Evolutionary conservation across 495 filamentous ascomycete species (phyloP).

Genomic region (Aspergillus sclerotioniger): DNA sequence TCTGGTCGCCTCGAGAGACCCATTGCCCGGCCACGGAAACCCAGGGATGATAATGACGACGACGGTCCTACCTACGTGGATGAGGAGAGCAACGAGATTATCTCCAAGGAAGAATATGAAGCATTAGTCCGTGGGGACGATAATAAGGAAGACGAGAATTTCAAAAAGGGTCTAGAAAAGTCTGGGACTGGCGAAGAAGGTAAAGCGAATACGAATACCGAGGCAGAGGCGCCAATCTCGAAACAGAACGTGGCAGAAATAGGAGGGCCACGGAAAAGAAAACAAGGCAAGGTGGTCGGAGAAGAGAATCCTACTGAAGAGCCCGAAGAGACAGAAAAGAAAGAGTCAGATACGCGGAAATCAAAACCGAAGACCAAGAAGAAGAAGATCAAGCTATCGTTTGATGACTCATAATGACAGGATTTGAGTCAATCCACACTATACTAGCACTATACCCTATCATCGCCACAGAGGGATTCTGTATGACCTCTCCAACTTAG

Average conservation of each 20-base stretch:
- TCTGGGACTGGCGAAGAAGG: conserved; percentile 13
- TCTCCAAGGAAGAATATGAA: conserved; percentile 50
- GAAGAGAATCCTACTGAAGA: conserved; percentile 31
- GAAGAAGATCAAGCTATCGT: conserved; percentile 49
- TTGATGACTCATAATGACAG: conserved; percentile 30
- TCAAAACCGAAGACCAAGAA: conserved; percentile 43
- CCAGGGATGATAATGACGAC: conserved; percentile 37
- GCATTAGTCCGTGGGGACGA: conserved; percentile 31
- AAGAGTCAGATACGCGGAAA: conserved; percentile 30
- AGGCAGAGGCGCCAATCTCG: conserved; percentile 18
- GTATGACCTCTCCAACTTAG: not conserved
- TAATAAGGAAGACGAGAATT: conserved; percentile 18
- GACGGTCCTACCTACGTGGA: conserved; percentile 51
- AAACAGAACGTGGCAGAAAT: conserved; percentile 44
- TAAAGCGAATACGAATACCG: conserved; percentile 14
- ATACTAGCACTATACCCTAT: not conserved
- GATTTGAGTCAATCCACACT: not conserved
- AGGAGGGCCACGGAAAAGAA: conserved; percentile 44
- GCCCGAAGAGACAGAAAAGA: conserved; percentile 22
- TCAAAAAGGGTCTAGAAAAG: conserved; percentile 12
- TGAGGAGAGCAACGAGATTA: conserved; percentile 47
- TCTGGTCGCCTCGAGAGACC: conserved; percentile 42
- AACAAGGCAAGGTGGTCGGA: conserved; percentile 43
- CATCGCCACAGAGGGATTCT: not conserved
- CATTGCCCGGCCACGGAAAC: conserved; percentile 39